Percentiles rank a stretch among this genome's conserved stretches.
phyloP scores from a whole-genome alignment of 2,329 filamentous ascomycete species.

The Aspergillus amoenus region DNA sequence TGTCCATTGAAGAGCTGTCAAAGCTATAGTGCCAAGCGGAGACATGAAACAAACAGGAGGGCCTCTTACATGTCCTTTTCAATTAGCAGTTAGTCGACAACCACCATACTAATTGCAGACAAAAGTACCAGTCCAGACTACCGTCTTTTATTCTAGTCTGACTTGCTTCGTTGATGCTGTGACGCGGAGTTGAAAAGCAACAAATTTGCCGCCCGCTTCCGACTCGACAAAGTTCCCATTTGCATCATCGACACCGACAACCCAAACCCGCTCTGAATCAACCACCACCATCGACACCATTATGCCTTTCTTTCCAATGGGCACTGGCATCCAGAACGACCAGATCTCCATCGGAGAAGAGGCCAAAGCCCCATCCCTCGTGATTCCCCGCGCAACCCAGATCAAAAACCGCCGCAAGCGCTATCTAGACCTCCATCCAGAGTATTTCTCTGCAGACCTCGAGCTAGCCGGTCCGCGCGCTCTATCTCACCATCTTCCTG shows the following conservation, averaged over 20 bases:
- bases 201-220: conserved; percentile 31
- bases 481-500: conserved; percentile 25
- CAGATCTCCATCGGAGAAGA: conserved; percentile 9
- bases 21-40: conserved; percentile 3
- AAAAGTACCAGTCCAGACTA: background rate
- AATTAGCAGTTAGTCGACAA: background rate
- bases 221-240: conserved; percentile 8
- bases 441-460: conserved; percentile 67
- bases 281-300: conserved; percentile 2
- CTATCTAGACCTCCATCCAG: conserved; percentile 70
- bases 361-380: conserved; percentile 3
- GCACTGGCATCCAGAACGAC: conserved; percentile 25
- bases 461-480: conserved; percentile 59
- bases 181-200: conserved; percentile 1
- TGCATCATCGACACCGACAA: background rate
- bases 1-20: background rate
- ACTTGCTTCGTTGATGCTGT: background rate
- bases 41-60: conserved; percentile 15
- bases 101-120: conserved; percentile 11
- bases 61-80: conserved; percentile 19
- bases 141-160: background rate
- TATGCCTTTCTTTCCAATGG: conserved; percentile 41
- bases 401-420: conserved; percentile 75
- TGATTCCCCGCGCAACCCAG: conserved; percentile 47
- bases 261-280: no score